A percentile compares a stretch with the other conserved stretches of the same genome.
These are phyloP conservation scores for Omphalea diandra DNA, from an alignment of 441 rosid genomes.

Conservation along the genomic window DNA sequence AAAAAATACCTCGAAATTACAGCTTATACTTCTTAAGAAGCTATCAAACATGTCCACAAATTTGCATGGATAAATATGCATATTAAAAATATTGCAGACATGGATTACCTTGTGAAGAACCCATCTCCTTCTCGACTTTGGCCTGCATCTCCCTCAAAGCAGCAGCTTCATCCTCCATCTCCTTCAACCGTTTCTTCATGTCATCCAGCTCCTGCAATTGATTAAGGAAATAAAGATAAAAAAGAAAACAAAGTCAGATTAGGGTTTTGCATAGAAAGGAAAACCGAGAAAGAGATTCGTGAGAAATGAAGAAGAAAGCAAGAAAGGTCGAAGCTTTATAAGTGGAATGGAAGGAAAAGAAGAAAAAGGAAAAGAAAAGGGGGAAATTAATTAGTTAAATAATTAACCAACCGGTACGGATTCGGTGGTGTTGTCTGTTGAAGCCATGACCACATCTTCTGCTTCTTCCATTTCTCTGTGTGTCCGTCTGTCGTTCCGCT, in stretches of 20 bases:
- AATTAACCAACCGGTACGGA: constrained; percentile 14
- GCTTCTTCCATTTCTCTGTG: no score
- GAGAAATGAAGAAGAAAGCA: not conserved
- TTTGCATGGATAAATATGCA: no score
- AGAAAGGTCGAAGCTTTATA: not conserved
- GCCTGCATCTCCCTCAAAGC: constrained; percentile 61
- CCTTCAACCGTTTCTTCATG: constrained; percentile 57
- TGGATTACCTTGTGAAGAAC: constrained; percentile 39
- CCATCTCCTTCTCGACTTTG: constrained; percentile 57
- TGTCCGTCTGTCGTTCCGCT: not conserved
- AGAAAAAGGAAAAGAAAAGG: not conserved
- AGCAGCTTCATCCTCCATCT: constrained; percentile 62
- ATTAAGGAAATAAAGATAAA: not conserved
- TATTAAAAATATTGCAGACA: not conserved
- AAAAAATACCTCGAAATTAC: no score
- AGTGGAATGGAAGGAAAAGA: not conserved
- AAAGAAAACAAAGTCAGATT: not conserved
- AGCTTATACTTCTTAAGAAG: no score
- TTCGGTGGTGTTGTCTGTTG: constrained; percentile 5
- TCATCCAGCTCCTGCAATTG: constrained; percentile 48
- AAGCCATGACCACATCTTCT: constrained; percentile 15
- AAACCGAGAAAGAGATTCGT: no score
- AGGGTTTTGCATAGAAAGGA: constrained; percentile 5
- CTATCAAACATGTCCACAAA: no score
- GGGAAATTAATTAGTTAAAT: no score